Base-by-base conservation (phyloP, 352 stramenopile species). In the Peronosclerospora sorghi region DNA sequence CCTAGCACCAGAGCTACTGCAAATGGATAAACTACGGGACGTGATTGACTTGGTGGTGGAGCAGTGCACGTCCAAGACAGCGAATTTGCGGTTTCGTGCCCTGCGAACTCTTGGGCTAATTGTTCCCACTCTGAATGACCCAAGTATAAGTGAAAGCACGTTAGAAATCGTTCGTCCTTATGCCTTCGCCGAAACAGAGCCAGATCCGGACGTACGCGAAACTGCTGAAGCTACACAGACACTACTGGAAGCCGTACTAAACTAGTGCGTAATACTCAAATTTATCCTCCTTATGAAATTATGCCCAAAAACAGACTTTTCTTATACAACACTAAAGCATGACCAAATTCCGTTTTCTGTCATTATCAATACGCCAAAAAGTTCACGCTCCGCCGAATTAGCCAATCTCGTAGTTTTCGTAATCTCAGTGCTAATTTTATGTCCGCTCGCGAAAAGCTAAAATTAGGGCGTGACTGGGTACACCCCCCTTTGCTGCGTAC, bases 51-150 rank as follows among this genome's bases (percentile, higher is more conserved):
- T 32, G 0, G 78, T 91, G 27, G 59, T 84, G 15, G 73, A 81
- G 27, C 75, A 86, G 59, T 85, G 73, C 61, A 79, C 68, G 41
- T 82, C 73, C 34, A 83, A 75, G 59, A 91, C 75, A 20, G 61
- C 75, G 15, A 91, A 91, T 46, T 48, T 91, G 21, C 78, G 78
- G 42, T 91, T 91, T 56, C 75, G 75, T 10, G 73, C 78, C 41
- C 58, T 91, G 38, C 75, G 78, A 28, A 83, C 78, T 43, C 56
- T 91, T 15, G 64, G 47, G 6, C 50, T 75, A 15, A 56, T 91
- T 12, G 73, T 86, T 4, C 75, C 75, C 6, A 52, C 68, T 24
- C 65, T 91, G 29, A 84, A 86, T 32, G 75, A 88, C 47, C 59
- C 56, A 21, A 58, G 51, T 35, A 81, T 60, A 40, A 86, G 71